Base-by-base conservation (phyloP, 2,329 filamentous ascomycete species). In the Ceratocystis cacaofunesta region DNA sequence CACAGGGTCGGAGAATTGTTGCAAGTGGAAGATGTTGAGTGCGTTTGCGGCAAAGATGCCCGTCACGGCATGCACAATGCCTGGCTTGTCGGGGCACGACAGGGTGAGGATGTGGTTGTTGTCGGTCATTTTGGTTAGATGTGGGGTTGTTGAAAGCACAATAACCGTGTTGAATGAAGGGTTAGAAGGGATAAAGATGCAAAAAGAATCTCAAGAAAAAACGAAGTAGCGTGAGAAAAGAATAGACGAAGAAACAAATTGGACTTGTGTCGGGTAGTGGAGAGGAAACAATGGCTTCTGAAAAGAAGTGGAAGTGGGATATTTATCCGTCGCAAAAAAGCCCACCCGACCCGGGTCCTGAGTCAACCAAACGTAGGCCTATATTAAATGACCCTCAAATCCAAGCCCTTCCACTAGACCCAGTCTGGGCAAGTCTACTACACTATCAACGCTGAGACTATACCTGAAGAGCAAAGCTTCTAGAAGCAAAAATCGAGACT, bases 41-140 rank as follows among this genome's bases (percentile, higher is more conserved):
- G 84, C 82, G 74, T 89, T 82, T 68, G 81, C 76, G 60, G 88
- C 87, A 69, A 94, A 82, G 70, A 92, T 80, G 68, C 85, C 88
- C 6, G 89, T 92, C 69, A 94, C 89, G 65, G 88, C 87, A 75
- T 92, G 88, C 68, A 94, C 87, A 73, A 94, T 92, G 74, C 89
- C 89, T 30, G 89, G 83, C 77, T 88, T 87, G 78, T 94, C 89
- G 64, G 89, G 88, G 77, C 89, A 92, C 64, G 88, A 90, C 68
- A 94, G 81, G 32, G 89, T 92, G 70, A 94, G 83, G 73, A 89
- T 86, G 76, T 88, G 83, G 41, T 64, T 62, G 61, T 41, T 52
- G 41, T 67, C 63, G 44, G 66, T 28, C 66, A 67, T 67, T 41
- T 50, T 67, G 63, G 44, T 58, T 58, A n/a, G 55, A 15, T 58